Conservation (phyloP, 2,329 filamentous ascomycete genomes). For the Fusarium camptoceras region DNA sequence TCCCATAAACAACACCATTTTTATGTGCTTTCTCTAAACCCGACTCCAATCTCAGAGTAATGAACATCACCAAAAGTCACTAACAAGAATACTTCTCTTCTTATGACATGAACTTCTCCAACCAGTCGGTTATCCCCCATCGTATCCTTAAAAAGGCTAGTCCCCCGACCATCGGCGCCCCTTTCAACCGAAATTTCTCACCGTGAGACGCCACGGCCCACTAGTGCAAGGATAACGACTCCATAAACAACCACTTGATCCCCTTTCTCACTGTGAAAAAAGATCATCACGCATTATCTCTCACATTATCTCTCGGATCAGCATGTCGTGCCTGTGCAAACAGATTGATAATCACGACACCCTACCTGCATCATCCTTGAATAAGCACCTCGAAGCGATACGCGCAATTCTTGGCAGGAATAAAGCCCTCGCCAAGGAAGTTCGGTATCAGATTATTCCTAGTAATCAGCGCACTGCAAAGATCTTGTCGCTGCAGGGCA, state of each 20-base stretch:
- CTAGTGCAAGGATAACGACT: neutral
- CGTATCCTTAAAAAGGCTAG: neutral
- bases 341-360: conserved; percentile 41
- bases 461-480: conserved; percentile 50
- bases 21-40: no score
- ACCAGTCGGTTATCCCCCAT: neutral
- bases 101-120: neutral
- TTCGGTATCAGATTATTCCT: conserved; percentile 48
- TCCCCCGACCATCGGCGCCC: neutral
- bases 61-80: no score
- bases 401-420: conserved; percentile 46
- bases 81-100: neutral
- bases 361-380: conserved; percentile 41
- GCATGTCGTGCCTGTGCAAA: conserved; percentile 42
- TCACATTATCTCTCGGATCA: neutral
- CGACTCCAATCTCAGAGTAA: no score
- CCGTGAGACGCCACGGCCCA: neutral
- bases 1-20: no score
- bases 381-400: conserved; percentile 45
- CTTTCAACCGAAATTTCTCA: neutral
- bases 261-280: conserved; percentile 39
- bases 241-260: neutral
- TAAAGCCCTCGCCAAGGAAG: conserved; percentile 46
- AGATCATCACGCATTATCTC: conserved; percentile 29
- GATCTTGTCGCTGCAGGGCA: conserved; percentile 40